Conservation (phyloP, 257 asterid species). For the Nicotiana tomentosiformis region DNA sequence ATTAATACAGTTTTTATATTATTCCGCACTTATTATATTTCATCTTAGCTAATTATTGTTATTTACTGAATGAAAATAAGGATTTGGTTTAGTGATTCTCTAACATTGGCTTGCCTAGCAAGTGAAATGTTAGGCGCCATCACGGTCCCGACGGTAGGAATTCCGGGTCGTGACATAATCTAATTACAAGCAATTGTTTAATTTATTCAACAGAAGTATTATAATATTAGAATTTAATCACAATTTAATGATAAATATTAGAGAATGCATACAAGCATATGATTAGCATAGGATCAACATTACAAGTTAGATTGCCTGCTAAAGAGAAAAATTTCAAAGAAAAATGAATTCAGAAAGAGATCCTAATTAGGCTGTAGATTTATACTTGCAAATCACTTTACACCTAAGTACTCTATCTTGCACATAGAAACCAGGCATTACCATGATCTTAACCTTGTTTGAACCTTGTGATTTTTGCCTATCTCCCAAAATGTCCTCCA, state of each 20-base stretch:
- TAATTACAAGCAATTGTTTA: not conserved
- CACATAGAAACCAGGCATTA: conserved; percentile 85
- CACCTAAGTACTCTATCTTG: conserved; percentile 65
- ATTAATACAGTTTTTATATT: too few relatives aligned
- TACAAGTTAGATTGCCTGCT: not conserved
- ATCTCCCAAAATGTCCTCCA: conserved; percentile 71
- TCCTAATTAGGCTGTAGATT: conserved; percentile 27
- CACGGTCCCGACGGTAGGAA: too few relatives aligned
- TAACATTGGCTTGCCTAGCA: too few relatives aligned
- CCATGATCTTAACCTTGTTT: conserved; percentile 73
- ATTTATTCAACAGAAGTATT: not conserved
- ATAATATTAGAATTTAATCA: not conserved
- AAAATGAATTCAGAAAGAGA: not conserved
- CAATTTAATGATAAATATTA: not conserved
- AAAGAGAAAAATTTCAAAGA: too few relatives aligned
- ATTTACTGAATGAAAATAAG: too few relatives aligned
- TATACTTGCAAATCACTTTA: conserved; percentile 76
- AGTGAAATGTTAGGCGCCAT: too few relatives aligned
- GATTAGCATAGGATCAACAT: not conserved
- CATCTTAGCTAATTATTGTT: too few relatives aligned
- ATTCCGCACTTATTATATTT: too few relatives aligned
- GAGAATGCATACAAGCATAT: not conserved
- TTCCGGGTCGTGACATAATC: not conserved
- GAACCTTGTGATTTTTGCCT: conserved; percentile 47
- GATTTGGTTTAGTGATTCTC: too few relatives aligned